Evolutionary conservation across 352 stramenopile species (phyloP), one percentile per base, ranked within the genome.

Genomic region (Globisporangium camurandrum): DNA sequence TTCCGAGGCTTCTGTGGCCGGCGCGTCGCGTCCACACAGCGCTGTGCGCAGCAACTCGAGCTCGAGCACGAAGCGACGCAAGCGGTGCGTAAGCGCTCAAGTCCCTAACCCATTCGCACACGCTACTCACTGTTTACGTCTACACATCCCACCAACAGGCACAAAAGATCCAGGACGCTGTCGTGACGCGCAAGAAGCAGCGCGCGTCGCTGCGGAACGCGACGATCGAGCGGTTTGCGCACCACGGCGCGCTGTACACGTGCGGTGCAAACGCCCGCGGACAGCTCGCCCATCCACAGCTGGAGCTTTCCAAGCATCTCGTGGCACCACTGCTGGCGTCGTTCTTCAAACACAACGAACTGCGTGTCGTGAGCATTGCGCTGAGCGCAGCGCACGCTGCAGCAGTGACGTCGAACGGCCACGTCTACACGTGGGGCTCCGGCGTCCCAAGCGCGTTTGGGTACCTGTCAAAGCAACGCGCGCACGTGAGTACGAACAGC

Each of bases 331-430:
- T 83, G 16, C 51, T 87, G 19, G 52, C 65, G 0, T 49, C 66
- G 4, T 85, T 76, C 57, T 89, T 89, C 59, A 86, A 86, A 48
- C 75, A 85, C 49, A 83, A 71, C 40, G 78, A 89, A 49, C 40
- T 86, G 28, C 73, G 78, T 0, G 73, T 89, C 24, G 59, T 78
- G 2, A 42, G 46, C 10, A 64, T 68, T 9, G 61, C 67, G 10
- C 40, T 84, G 17, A 85, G 75, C 22, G 54, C 71, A 16, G 73
- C 80, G 0, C 78, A 89, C 31, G 75, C 75, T 1, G 72, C 62
- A 24, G 69, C 73, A 7, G 78, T 89, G 34, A 77, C 73, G 7
- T 85, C 78, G 0, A 70, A 77, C 49, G 78, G 78, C 1, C 62
- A 83, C 26, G 62, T 85, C 3, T 89, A 81, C 53, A 89, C 78